Evolutionary conservation across 164 flowering plant species (phyloP).

Genomic region (Brasenia schreberi): DNA sequence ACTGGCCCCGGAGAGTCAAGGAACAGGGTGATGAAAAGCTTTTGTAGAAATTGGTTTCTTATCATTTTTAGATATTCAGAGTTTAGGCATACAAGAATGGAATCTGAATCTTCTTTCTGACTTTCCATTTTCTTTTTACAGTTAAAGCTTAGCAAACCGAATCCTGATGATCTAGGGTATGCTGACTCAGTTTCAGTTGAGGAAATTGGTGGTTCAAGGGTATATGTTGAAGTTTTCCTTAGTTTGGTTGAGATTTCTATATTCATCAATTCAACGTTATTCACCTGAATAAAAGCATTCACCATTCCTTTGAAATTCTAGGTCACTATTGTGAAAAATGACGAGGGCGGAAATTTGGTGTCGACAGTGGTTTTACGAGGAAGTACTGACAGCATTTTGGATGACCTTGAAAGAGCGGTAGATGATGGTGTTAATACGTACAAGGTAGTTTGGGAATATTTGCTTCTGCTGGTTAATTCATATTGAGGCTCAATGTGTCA

Average conservation of each 20-base stretch:
- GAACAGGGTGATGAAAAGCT: too few species aligned
- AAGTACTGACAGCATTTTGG: constrained; percentile 95
- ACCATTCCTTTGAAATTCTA: constrained; percentile 6
- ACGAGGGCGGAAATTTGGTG: constrained; percentile 87
- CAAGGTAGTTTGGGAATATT: constrained; percentile 35
- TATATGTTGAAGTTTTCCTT: constrained; percentile 12
- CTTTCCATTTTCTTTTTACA: constrained; percentile 14
- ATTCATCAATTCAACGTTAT: neutral
- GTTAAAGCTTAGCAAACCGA: constrained; percentile 88
- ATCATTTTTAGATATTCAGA: too few species aligned
- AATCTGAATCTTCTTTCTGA: too few species aligned
- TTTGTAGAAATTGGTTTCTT: too few species aligned
- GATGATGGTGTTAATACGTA: constrained; percentile 97
- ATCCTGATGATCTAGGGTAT: constrained; percentile 79
- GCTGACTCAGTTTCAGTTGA: constrained; percentile 87
- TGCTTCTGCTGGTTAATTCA: neutral
- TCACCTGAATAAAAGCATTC: neutral
- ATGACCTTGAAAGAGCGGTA: constrained; percentile 98
- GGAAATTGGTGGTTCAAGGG: constrained; percentile 90
- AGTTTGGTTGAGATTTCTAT: neutral
- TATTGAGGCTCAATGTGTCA: neutral
- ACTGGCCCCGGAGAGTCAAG: too few species aligned
- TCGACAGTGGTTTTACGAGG: constrained; percentile 80
- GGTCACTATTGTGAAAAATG: constrained; percentile 90
- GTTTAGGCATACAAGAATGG: too few species aligned